Conservation (phyloP, 2,329 filamentous ascomycete genomes). For the Botryosphaeria agaves region DNA sequence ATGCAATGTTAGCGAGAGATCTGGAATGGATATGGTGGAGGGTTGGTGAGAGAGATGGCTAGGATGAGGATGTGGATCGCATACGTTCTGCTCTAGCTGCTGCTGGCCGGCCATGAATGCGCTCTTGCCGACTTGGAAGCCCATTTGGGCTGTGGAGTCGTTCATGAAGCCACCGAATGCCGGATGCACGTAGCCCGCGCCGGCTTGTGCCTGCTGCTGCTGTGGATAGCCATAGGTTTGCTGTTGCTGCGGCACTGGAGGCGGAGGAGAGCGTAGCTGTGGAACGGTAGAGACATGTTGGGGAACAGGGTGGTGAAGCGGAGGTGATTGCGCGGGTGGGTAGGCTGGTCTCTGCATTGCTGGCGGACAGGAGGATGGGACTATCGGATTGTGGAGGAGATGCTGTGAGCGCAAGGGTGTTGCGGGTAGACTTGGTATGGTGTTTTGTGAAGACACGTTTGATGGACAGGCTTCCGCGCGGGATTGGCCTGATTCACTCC, state of each 20-base stretch:
- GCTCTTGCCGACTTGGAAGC: slow-evolving; percentile 82
- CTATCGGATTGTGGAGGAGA: no score
- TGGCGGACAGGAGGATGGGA: no score
- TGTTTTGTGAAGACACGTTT: no score
- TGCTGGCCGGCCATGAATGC: slow-evolving; percentile 85
- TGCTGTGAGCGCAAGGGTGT: no score
- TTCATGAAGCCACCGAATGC: slow-evolving; percentile 88
- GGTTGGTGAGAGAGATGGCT: no score
- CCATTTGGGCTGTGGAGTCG: slow-evolving; percentile 88
- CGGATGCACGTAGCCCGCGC: slow-evolving; percentile 25
- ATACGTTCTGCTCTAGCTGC: slow-evolving; percentile 87
- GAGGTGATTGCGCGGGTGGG: slow-evolving; percentile 60
- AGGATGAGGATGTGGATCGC: slow-evolving; percentile 12
- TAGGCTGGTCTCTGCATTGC: slow-evolving; percentile 78
- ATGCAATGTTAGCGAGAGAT: slow-evolving; percentile 4
- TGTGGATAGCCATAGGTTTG: slow-evolving; percentile 54
- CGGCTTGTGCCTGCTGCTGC: slow-evolving; percentile 9
- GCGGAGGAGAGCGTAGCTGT: slow-evolving; percentile 85
- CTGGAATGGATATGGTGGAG: neutral
- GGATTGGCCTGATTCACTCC: neutral
- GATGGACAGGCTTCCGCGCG: no score
- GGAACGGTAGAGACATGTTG: slow-evolving; percentile 98
- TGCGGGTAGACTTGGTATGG: no score
- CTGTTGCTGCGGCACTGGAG: slow-evolving; percentile 53
- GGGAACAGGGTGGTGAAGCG: slow-evolving; percentile 89